Percentiles rank a stretch among this genome's conserved stretches.
Conservation (phyloP, 306 rosid species). For the Benincasa hispida region DNA sequence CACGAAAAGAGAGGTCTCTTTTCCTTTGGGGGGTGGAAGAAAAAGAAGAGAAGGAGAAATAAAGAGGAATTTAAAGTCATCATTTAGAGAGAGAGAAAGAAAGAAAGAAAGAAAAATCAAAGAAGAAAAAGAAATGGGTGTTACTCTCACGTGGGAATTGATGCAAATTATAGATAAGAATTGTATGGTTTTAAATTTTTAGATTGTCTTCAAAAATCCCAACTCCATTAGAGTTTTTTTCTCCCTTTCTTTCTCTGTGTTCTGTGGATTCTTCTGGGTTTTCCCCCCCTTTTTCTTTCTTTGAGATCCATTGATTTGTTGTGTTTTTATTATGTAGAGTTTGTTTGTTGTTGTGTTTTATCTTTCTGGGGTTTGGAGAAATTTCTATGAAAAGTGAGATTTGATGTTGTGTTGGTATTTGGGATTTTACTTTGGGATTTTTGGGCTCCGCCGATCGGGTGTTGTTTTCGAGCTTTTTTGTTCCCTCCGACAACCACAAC, state of each 20-base stretch:
- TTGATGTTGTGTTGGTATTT: slow-evolving; percentile 7
- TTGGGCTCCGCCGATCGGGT: slow-evolving; percentile 29
- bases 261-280: slow-evolving; percentile 12
- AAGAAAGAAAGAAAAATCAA: not conserved
- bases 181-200: slow-evolving; percentile 20
- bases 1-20: slow-evolving; percentile 10
- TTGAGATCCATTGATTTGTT: not conserved
- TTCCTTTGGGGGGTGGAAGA: not conserved
- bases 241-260: not conserved
- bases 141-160: slow-evolving; percentile 43
- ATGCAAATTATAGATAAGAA: slow-evolving; percentile 29
- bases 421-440: slow-evolving; percentile 27
- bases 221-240: not conserved
- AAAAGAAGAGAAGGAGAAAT: slow-evolving; percentile 7
- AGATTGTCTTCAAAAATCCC: slow-evolving; percentile 13
- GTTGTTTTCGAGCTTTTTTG: slow-evolving; percentile 29
- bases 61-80: slow-evolving; percentile 13
- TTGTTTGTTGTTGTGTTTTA: not conserved
- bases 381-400: slow-evolving; percentile 9
- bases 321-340: not conserved
- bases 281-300: not conserved
- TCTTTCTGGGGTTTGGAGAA: not conserved
- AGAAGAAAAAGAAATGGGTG: slow-evolving; percentile 10
- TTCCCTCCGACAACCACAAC: slow-evolving; percentile 32
- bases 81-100: slow-evolving; percentile 18